Conservation (phyloP, 352 stramenopile genomes). For the Lagenidium giganteum region DNA sequence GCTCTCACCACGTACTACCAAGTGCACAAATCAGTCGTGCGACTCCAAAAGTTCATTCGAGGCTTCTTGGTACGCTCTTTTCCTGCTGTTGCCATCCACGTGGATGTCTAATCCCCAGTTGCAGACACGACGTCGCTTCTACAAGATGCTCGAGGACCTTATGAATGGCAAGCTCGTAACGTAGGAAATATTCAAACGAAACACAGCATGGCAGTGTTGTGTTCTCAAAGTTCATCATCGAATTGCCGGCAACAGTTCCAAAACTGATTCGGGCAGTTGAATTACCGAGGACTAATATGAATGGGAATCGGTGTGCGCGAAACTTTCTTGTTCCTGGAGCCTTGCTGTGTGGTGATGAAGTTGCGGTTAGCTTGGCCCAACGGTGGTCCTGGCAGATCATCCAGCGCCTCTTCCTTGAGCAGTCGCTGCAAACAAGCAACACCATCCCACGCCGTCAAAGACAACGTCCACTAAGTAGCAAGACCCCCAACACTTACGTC, state of each 20-base stretch:
- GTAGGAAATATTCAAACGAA: background rate
- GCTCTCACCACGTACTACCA: slow-evolving; percentile 13
- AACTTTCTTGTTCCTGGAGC: slow-evolving; percentile 75
- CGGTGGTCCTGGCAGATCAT: background rate
- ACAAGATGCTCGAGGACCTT: slow-evolving; percentile 30
- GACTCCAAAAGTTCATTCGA: slow-evolving; percentile 17
- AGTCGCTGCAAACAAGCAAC: background rate
- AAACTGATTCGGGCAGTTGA: too few species aligned
- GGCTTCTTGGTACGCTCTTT: slow-evolving; percentile 17
- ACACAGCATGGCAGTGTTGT: too few species aligned
- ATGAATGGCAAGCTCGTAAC: slow-evolving; percentile 13
- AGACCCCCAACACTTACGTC: too few species aligned
- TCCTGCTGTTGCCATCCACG: too few species aligned
- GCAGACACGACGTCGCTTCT: slow-evolving; percentile 34
- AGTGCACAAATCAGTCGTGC: slow-evolving; percentile 11
- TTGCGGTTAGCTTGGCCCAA: background rate
- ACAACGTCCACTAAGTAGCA: slow-evolving; percentile 24
- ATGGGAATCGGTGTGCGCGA: slow-evolving; percentile 61
- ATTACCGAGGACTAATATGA: slow-evolving; percentile 31
- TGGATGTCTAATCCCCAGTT: too few species aligned
- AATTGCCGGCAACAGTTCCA: too few species aligned
- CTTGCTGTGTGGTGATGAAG: slow-evolving; percentile 16
- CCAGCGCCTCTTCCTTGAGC: too few species aligned
- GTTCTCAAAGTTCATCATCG: too few species aligned
- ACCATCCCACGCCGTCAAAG: background rate